phyloP scores from a whole-genome alignment of 1,284 basidiomycete genomes.

The Cutaneotrichosporon cavernicola region DNA sequence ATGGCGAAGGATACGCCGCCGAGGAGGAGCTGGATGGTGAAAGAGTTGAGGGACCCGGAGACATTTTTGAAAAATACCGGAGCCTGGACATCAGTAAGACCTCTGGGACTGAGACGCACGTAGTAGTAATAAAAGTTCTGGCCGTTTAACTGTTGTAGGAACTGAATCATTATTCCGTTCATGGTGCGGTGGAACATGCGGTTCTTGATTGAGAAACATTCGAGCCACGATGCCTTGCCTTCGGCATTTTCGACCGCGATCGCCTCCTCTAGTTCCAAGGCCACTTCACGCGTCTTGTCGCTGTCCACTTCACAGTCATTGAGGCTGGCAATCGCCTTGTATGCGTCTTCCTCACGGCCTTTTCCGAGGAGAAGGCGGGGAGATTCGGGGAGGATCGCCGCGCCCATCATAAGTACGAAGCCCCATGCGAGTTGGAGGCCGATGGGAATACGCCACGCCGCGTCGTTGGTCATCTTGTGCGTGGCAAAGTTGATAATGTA shows the following conservation, averaged over 20 bases:
- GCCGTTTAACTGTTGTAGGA: slow-evolving; percentile 69
- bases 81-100: slow-evolving; percentile 49
- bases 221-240: slow-evolving; percentile 72
- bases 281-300: slow-evolving; percentile 62
- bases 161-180: slow-evolving; percentile 75
- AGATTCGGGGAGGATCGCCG: slow-evolving; percentile 74
- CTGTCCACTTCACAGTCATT: slow-evolving; percentile 65
- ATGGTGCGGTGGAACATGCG: slow-evolving; percentile 15
- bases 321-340: slow-evolving; percentile 63
- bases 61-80: slow-evolving; percentile 67
- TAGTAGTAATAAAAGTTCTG: slow-evolving; percentile 39
- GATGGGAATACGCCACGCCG: slow-evolving; percentile 63
- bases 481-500: slow-evolving; percentile 72
- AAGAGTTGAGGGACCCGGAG: slow-evolving; percentile 62
- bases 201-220: slow-evolving; percentile 63
- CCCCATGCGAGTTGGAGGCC: slow-evolving; percentile 44
- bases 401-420: slow-evolving; percentile 56
- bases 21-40: slow-evolving; percentile 44
- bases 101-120: slow-evolving; percentile 14
- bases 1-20: slow-evolving; percentile 37
- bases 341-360: slow-evolving; percentile 57
- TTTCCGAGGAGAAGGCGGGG: slow-evolving; percentile 46
- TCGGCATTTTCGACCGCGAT: slow-evolving; percentile 65
- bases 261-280: slow-evolving; percentile 65
- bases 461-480: slow-evolving; percentile 61